Percentiles rank a stretch among this genome's conserved stretches.
Conservation (phyloP, 106 monocot species). For the Alisma plantagoaquatica region DNA sequence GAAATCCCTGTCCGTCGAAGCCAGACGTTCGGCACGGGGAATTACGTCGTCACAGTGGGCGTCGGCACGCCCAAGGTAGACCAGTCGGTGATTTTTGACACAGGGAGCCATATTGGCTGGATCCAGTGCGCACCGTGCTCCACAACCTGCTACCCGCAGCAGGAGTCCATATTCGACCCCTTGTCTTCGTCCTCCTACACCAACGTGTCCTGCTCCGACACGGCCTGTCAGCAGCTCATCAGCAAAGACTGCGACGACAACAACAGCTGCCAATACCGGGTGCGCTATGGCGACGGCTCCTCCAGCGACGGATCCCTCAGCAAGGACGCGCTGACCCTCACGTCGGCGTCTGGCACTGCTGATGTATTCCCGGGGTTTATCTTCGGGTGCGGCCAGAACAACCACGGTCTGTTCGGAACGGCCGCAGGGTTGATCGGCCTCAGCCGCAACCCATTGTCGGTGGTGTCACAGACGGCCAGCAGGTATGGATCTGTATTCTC, state of each 20-base stretch:
- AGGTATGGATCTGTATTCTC: constrained; percentile 10
- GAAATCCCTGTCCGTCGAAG: constrained; percentile 2
- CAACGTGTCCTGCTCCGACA: constrained; percentile 2
- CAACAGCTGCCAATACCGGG: constrained; percentile 4
- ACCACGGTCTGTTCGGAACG: constrained; percentile 9
- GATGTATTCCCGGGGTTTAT: constrained; percentile 7
- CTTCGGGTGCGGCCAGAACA: constrained; percentile 17
- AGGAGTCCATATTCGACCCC: constrained; percentile 19
- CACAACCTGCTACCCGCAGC: constrained; percentile 9
- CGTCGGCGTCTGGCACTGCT: too few relatives aligned
- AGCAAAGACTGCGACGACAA: neutral
- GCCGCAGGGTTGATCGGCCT: constrained; percentile 15
- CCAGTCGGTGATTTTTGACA: constrained; percentile 13
- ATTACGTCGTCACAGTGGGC: constrained; percentile 19
- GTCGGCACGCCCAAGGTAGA: constrained; percentile 13
- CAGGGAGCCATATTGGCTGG: constrained; percentile 19
- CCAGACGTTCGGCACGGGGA: neutral
- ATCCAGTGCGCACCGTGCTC: constrained; percentile 21
- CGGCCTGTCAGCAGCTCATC: neutral
- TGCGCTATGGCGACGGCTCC: constrained; percentile 14
- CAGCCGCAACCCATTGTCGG: constrained; percentile 2
- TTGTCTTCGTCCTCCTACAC: constrained; percentile 10
- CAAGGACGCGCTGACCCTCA: constrained; percentile 4
- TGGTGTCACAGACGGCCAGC: constrained; percentile 6
- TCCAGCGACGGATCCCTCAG: constrained; percentile 5